Base-by-base conservation (phyloP, 495 filamentous ascomycete genomes). In the Articulospora tetracladia region DNA sequence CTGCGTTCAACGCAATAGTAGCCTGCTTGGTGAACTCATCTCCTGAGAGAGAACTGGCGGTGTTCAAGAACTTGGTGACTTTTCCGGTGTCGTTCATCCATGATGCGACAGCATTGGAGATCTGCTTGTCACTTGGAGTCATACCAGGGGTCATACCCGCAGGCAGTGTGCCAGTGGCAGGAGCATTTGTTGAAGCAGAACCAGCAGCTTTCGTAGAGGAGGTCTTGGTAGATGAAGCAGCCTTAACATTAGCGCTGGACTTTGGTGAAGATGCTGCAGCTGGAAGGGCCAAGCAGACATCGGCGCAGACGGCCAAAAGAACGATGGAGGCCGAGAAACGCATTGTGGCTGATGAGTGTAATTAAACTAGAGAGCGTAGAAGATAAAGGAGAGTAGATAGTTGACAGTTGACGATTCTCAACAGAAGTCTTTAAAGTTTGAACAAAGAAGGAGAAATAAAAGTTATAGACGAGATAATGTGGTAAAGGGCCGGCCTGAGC, bases 11-110 rank as follows among this genome's bases (percentile, higher is more conserved):
- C 7, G 64, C 64, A 28, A 60, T 52, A 13, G 52, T 54, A 1
- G 56, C 64, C 19, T 54, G 58, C 4, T 34, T 2, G 10, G 46
- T 55, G 32, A 60, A 62, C 24, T 60, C 48, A 34, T 53, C 23
- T 11, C 64, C 64, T 7, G 34, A 25, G 11, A 66, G 52, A 8
- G 55, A 55, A 10, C 61, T 58, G 3, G 58, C 64, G 10, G 64
- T 53, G 22, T 61, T 63, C 13, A 66, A 52, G 10, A 63, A 66
- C 19, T 64, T 61, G 24, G 60, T 59, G 19, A 66, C 64, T 12
- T 36, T 63, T 50, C 55, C 54, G 25, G 64, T 66, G 44, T 57
- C 47, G 24, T 55, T 55, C 52, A 55, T 55, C 59, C 59, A 61
- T n/a, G 51, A 55, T 20, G 25, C 56, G 36, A 61, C 59, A 47